Percentiles rank a stretch among this genome's conserved stretches.
phyloP scores from a whole-genome alignment of 495 filamentous ascomycete genomes.

The Chaetomium tenue region DNA sequence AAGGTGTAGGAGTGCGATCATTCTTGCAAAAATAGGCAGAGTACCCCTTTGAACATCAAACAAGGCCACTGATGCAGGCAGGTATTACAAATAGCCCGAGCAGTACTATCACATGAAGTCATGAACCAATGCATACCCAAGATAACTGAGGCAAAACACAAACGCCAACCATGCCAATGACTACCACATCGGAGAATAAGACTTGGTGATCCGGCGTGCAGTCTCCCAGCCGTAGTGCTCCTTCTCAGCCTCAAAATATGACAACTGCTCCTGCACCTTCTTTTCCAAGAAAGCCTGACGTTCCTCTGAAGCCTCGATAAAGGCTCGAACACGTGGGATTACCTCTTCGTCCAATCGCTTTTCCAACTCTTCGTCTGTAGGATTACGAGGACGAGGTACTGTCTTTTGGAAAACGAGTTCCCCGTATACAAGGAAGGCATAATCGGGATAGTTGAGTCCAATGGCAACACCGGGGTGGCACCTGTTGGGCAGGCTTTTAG shows the following conservation, averaged over 20 bases:
- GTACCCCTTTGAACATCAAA: no score
- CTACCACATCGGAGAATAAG: background rate
- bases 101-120: no score
- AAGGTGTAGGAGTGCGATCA: no score
- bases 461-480: background rate
- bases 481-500: conserved; percentile 1
- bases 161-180: background rate
- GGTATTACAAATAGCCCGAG: no score
- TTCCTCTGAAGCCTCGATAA: conserved; percentile 12
- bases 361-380: background rate
- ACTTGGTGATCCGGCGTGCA: background rate
- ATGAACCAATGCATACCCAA: no score
- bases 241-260: conserved; percentile 10
- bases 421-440: background rate
- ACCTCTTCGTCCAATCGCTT: background rate
- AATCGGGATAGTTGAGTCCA: conserved; percentile 8
- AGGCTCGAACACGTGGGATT: conserved; percentile 6
- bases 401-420: background rate
- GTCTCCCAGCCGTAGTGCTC: conserved; percentile 10
- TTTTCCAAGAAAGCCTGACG: conserved; percentile 2
- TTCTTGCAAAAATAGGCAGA: no score
- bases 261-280: conserved; percentile 13
- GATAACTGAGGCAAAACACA: background rate
- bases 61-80: no score
- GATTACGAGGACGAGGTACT: background rate